Conservation (phyloP, 148 eudicot species). For the Linanthus parryae region DNA sequence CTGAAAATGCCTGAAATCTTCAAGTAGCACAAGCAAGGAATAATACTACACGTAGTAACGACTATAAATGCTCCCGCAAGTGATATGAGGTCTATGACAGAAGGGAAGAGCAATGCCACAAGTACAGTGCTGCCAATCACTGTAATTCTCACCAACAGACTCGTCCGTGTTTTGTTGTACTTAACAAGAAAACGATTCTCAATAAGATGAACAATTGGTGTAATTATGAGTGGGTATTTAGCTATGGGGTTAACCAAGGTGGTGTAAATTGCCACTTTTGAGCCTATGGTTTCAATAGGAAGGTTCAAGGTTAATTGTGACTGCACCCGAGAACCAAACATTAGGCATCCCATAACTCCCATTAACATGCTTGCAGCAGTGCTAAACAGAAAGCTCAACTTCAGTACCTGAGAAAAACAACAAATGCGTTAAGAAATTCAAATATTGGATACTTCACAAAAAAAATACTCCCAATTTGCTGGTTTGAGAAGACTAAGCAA, state of each 20-base stretch:
- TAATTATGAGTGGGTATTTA: neutral
- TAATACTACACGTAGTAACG: neutral
- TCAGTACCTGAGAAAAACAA: neutral
- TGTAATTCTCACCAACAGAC: neutral
- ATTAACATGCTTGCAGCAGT: neutral
- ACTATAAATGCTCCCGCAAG: neutral
- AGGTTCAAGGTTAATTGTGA: constrained; percentile 4
- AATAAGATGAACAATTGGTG: neutral
- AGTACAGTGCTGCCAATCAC: neutral
- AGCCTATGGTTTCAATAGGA: neutral
- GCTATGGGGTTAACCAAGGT: constrained; percentile 1
- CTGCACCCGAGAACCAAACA: neutral
- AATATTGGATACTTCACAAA: no score
- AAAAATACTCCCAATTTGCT: no score
- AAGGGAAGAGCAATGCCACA: neutral
- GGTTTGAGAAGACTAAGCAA: no score
- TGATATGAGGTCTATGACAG: neutral
- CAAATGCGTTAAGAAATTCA: no score
- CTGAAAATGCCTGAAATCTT: neutral
- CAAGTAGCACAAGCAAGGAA: constrained; percentile 2
- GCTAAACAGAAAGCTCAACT: neutral
- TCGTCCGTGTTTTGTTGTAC: no score
- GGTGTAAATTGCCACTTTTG: constrained; percentile 3
- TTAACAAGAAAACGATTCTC: neutral
- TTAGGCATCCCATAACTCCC: neutral